Conservation (phyloP, 805 yeast genomes). For the Hanseniaspora jakobsenii region DNA sequence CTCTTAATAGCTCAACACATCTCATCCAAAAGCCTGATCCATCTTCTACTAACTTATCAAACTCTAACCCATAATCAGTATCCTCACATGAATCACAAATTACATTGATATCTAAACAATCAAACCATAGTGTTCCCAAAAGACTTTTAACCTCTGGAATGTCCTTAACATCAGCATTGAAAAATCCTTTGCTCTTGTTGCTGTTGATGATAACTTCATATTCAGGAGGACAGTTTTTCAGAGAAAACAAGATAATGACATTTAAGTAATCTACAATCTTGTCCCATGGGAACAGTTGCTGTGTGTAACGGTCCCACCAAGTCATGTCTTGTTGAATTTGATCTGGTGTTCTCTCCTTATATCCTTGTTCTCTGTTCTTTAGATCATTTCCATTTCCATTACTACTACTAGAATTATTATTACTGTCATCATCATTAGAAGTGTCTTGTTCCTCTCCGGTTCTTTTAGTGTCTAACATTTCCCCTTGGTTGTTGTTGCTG, state of each 20-base stretch:
- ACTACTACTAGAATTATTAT: conserved; percentile 13
- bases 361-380: too few species aligned
- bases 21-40: conserved; percentile 29
- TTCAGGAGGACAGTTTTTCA: conserved; percentile 18
- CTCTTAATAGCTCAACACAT: conserved; percentile 24
- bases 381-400: conserved; percentile 8
- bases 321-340: too few species aligned
- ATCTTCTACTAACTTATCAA: conserved; percentile 30
- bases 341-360: too few species aligned
- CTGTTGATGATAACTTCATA: conserved; percentile 36
- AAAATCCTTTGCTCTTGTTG: conserved; percentile 42
- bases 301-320: conserved; percentile 30
- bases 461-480: too few species aligned
- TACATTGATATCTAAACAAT: conserved; percentile 25
- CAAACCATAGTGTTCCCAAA: conserved; percentile 79
- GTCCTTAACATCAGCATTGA: not conserved
- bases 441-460: too few species aligned
- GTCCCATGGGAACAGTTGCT: conserved; percentile 57
- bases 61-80: conserved; percentile 51
- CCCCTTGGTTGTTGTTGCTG: too few species aligned
- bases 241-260: conserved; percentile 35
- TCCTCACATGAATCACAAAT: conserved; percentile 8
- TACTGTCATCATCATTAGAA: too few species aligned
- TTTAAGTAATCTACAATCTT: conserved; percentile 52
- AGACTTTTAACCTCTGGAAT: conserved; percentile 72